Evolutionary conservation across 176 grass and related monocot genomes (phyloP), one percentile per base, ranked within the genome.

Genomic region (Eremochloa ophiuroides): DNA sequence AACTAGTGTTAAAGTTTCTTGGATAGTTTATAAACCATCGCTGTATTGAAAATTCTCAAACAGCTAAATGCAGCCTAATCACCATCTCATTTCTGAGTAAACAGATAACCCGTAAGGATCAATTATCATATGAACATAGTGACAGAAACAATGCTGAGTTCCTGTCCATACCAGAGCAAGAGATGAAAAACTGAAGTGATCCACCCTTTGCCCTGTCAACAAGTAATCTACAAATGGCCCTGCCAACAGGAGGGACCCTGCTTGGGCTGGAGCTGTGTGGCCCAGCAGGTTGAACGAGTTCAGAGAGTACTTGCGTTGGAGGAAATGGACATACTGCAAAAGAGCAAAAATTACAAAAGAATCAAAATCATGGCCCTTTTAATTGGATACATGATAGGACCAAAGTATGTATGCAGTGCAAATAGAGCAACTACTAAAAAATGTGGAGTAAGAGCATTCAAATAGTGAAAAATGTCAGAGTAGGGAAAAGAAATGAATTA

Each of bases 241-340:
- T 20, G 87, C 74, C 29, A 97, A 79, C 81, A 97, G 59, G 30
- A 97, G 91, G 56, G 94, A 93, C 53, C 76, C 85, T 50, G 94
- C 91, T 73, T 97, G 94, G 63, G 73, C 86, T 66, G 88, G 94
- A 84, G 94, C 94, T 66, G 86, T 97, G 74, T 97, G 94, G 18
- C 84, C 76, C 74, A 97, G 88, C 47, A 97, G 91, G 77, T 91
- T 97, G 86, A 93, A 97, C 28, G 91, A 97, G 84, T 89, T 91
- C 39, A 97, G 78, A 28, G 91, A 72, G 78, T 97, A 86, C 79
- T 93, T 97, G 74, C 73, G 51, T 73, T 91, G 94, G 61, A 97
- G 94, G 67, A 87, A 93, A 80, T 97, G 91, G 60, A 97, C 74
- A 61, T 91, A 93, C 94, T 97, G 73, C 84, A 86, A 25, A 75